Conservation (phyloP, 176 grass and related monocot species). For the Cenchrus fungigraminus region DNA sequence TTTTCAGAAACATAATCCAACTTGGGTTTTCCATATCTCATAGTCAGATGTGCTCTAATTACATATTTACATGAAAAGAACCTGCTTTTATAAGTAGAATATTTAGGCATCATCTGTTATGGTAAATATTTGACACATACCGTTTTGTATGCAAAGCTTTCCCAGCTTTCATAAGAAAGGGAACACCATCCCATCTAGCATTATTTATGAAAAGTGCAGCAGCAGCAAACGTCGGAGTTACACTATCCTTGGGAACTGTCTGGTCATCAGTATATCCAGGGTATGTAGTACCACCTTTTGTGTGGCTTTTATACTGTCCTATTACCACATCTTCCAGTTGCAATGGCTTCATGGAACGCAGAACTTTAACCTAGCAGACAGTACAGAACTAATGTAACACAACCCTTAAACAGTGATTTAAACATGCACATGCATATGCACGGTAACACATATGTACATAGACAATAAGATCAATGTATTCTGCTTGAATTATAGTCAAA, state of each 20-base stretch:
- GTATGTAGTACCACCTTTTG: constrained; percentile 65
- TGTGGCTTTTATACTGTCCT: constrained; percentile 89
- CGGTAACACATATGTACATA: neutral
- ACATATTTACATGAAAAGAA: neutral
- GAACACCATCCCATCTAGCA: constrained; percentile 95
- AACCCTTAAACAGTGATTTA: neutral
- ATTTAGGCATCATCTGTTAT: constrained; percentile 6
- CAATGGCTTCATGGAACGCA: constrained; percentile 86
- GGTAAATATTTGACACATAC: constrained; percentile 39
- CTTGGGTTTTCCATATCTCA: constrained; percentile 1
- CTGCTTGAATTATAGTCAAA: constrained; percentile 6
- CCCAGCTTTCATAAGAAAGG: constrained; percentile 96
- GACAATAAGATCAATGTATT: constrained; percentile 4
- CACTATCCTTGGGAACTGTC: constrained; percentile 75
- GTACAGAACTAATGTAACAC: neutral
- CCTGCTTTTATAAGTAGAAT: constrained; percentile 13
- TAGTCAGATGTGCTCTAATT: neutral
- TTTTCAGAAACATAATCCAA: neutral
- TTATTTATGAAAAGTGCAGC: constrained; percentile 93
- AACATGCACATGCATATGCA: neutral
- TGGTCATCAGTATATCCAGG: constrained; percentile 89
- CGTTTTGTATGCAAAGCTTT: constrained; percentile 87
- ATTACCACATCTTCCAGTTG: constrained; percentile 81
- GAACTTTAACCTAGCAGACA: constrained; percentile 83
- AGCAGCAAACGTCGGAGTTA: constrained; percentile 89